Base-by-base conservation (phyloP, 495 filamentous ascomycete species). In the Trichoderma parareesei region DNA sequence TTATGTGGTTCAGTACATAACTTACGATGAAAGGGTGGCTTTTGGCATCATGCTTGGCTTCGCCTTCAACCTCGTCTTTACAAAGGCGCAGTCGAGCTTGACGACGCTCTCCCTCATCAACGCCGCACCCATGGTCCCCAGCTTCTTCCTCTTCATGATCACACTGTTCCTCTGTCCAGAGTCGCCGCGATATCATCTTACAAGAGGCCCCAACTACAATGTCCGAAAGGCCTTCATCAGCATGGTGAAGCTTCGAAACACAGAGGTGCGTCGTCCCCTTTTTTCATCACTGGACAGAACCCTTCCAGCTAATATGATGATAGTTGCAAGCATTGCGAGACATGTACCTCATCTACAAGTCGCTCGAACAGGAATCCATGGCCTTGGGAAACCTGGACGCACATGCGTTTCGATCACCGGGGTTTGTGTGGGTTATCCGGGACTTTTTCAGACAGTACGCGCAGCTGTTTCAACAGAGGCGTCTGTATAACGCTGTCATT, bases 1-100 rank as follows among this genome's bases (percentile, higher is more conserved):
- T 59, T 3, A 13, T n/a, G 8, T 4, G 16, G 37, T 48, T n/a
- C 1, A n/a, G 11, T 55, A n/a, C n/a, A n/a, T n/a, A 27, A 64
- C 53, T 57, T 43, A 61, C n/a, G 16, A 37, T 16, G 5, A 46
- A 35, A 74, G 72, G 72, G 72, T 74, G 20, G 66, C 72, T 9
- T 74, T 72, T 33, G 72, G 72, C n/a, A 74, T 74, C 41, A 71
- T 71, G 61, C 60, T 72, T 3, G 69, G 71, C 38, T 71, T 72
- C 59, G 72, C 48, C 13, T 71, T 72, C 62, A 74, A 74, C 63
- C 64, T 74, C 38, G 60, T 69, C 43, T 73, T 74, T 61, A 67
- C 63, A 20, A 66, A 14, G 0, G 67, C 69, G 14, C 3, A 37
- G 14, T 14, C 49, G n/a, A 5, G 63, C 2, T 18, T 46, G 37